These are phyloP conservation scores for Ophiosphaerella herpotricha DNA, from an alignment of 2,329 filamentous ascomycete species.

Conservation along the genomic window DNA sequence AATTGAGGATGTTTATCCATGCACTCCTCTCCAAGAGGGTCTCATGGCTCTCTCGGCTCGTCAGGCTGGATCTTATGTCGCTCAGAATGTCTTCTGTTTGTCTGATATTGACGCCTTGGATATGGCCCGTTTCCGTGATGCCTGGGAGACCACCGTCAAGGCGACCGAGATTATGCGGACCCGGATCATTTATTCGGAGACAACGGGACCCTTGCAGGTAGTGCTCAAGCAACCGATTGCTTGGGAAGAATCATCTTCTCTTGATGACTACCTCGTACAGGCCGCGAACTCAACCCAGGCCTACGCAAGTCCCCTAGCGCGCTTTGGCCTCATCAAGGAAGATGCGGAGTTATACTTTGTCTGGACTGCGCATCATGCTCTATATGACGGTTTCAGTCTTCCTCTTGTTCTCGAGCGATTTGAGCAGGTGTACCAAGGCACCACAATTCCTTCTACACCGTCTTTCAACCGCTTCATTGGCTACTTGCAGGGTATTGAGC, in stretches of 20 bases:
- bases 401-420: neutral
- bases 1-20: neutral
- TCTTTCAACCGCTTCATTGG: conserved; percentile 1
- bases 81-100: conserved; percentile 47
- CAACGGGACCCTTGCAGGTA: neutral
- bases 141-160: conserved; percentile 48
- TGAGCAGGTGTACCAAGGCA: neutral
- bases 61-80: conserved; percentile 58
- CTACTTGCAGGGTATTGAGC: conserved; percentile 37
- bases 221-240: neutral
- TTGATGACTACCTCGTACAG: neutral
- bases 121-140: conserved; percentile 37
- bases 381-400: conserved; percentile 84
- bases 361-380: conserved; percentile 77
- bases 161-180: conserved; percentile 53
- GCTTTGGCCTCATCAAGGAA: conserved; percentile 48
- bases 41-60: conserved; percentile 60
- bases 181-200: conserved; percentile 22
- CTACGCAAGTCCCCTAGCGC: conserved; percentile 47
- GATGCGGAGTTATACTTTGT: conserved; percentile 44
- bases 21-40: conserved; percentile 53
- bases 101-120: neutral
- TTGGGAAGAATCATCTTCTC: neutral
- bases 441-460: neutral
- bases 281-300: conserved; percentile 30